A percentile compares a stretch with the other conserved stretches of the same genome.
These are phyloP conservation scores for Raphanus raphanistrum DNA, from an alignment of 345 rosid species.

Conservation along the genomic window DNA sequence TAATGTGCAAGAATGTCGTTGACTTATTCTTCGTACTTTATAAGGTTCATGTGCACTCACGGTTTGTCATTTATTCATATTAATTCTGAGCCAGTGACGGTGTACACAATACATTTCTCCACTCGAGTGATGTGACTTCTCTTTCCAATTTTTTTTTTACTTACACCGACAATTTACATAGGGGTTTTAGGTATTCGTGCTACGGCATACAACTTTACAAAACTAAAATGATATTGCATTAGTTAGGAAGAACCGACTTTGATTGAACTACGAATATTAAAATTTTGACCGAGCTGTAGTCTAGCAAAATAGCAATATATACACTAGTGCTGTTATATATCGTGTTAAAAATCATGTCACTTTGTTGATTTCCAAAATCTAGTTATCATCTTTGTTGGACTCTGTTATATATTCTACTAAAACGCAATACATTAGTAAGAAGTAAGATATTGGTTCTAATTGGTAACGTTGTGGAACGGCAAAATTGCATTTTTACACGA, in stretches of 20 bases:
- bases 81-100: conserved; percentile 32
- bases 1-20: conserved; percentile 10
- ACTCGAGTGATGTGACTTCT: conserved; percentile 27
- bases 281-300: not conserved
- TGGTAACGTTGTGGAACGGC: too few relatives aligned
- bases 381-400: not conserved
- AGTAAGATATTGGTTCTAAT: too few relatives aligned
- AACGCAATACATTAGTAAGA: not conserved
- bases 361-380: not conserved
- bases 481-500: too few relatives aligned
- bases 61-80: conserved; percentile 26
- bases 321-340: not conserved
- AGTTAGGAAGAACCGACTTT: not conserved
- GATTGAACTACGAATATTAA: not conserved
- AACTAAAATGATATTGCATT: not conserved
- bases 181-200: not conserved
- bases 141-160: not conserved
- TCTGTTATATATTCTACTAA: not conserved
- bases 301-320: not conserved
- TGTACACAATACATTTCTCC: conserved; percentile 23
- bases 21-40: conserved; percentile 17
- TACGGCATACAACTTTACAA: not conserved
- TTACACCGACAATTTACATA: conserved; percentile 19
- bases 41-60: conserved; percentile 40
- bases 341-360: too few relatives aligned